phyloP scores from a whole-genome alignment of 1,284 basidiomycete genomes.

The Apiotrichum gamsii region DNA sequence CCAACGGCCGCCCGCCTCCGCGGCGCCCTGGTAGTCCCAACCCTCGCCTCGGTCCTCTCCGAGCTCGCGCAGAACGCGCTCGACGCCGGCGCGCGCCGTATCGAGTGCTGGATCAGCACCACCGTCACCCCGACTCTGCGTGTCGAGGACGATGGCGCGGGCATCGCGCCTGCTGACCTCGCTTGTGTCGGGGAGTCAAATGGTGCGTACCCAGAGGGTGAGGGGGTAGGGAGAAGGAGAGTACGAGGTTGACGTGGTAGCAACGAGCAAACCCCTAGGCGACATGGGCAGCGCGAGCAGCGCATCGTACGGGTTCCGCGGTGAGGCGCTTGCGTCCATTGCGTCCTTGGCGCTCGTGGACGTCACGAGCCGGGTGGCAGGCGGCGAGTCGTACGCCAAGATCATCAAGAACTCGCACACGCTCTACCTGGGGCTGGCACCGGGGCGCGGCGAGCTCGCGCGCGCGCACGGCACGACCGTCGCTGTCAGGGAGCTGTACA shows the following conservation, averaged over 20 bases:
- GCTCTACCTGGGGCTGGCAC: constrained; percentile 13
- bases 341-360: constrained; percentile 57
- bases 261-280: too few species aligned
- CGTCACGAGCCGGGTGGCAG: constrained; percentile 62
- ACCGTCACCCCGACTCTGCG: constrained; percentile 58
- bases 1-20: constrained; percentile 50
- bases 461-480: constrained; percentile 65
- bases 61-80: constrained; percentile 78
- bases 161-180: constrained; percentile 61
- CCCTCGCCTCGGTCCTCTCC: constrained; percentile 66
- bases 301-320: constrained; percentile 82
- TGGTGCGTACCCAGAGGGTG: constrained; percentile 53
- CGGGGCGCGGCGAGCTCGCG: constrained; percentile 57
- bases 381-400: constrained; percentile 61
- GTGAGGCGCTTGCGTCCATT: constrained; percentile 82
- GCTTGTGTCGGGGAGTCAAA: constrained; percentile 58
- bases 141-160: constrained; percentile 74
- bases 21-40: constrained; percentile 74
- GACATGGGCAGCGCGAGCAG: constrained; percentile 4
- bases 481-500: constrained; percentile 75
- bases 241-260: constrained; percentile 2
- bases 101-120: constrained; percentile 44
- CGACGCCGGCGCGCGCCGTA: constrained; percentile 45
- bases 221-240: too few species aligned
- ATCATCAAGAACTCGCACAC: constrained; percentile 55